Evolutionary conservation across 2,329 filamentous ascomycete genomes (phyloP).

Genomic region (Coniochaeta sp.): DNA sequence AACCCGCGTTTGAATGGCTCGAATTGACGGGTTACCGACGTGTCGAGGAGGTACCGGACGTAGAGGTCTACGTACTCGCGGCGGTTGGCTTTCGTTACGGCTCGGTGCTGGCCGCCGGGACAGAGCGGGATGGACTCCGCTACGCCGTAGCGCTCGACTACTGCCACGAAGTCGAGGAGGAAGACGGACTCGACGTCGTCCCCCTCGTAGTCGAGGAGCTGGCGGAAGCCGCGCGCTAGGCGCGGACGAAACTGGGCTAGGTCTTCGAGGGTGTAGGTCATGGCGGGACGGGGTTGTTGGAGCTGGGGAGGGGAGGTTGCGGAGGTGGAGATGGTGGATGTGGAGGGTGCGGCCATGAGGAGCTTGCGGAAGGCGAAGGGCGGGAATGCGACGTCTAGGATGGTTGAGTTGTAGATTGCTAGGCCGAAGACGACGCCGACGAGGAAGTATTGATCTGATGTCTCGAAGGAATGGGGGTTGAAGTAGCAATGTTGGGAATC

Average conservation of each 20-base stretch:
- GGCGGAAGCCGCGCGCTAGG: slow-evolving; percentile 66
- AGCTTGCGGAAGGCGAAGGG: slow-evolving; percentile 88
- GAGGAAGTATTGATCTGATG: slow-evolving; percentile 84
- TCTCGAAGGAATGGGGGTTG: slow-evolving; percentile 83
- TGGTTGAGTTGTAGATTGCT: slow-evolving; percentile 92
- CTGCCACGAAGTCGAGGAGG: slow-evolving; percentile 72
- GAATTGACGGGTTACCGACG: slow-evolving; percentile 72
- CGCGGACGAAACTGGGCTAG: slow-evolving; percentile 73
- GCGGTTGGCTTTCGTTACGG: slow-evolving; percentile 79
- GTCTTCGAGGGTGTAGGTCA: slow-evolving; percentile 74
- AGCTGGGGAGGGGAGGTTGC: slow-evolving; percentile 50
- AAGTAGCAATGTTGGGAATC: slow-evolving; percentile 91
- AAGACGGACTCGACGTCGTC: slow-evolving; percentile 77
- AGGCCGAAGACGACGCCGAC: slow-evolving; percentile 82
- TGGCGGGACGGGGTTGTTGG: slow-evolving; percentile 51
- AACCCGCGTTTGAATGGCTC: slow-evolving; percentile 93
- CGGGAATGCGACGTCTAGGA: slow-evolving; percentile 79
- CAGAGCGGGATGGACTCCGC: slow-evolving; percentile 63
- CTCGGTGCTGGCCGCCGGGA: slow-evolving; percentile 61
- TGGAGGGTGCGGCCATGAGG: slow-evolving; percentile 65
- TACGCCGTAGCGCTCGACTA: slow-evolving; percentile 70
- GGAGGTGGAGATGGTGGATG: slow-evolving; percentile 45
- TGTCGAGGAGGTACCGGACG: slow-evolving; percentile 72
- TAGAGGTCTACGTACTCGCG: slow-evolving; percentile 84
- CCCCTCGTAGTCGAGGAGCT: slow-evolving; percentile 76